phyloP scores from a whole-genome alignment of 2,329 filamentous ascomycete species.

The Aureobasidium sp. region DNA sequence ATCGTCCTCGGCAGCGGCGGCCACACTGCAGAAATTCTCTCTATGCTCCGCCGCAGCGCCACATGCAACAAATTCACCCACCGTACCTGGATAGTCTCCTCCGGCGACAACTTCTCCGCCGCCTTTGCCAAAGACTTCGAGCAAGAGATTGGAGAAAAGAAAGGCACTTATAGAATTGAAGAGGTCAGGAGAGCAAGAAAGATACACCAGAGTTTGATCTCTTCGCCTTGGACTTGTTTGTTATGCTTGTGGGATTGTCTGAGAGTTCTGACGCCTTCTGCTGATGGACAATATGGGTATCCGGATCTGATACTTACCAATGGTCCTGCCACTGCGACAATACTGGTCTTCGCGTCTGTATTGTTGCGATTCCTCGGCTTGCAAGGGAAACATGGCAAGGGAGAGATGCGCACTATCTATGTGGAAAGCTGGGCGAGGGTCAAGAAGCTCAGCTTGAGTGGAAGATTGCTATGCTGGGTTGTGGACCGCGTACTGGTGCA shows the following conservation, averaged over 20 bases:
- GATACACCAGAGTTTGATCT: slow-evolving; percentile 72
- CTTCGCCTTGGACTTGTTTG: slow-evolving; percentile 61
- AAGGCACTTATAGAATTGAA: slow-evolving; percentile 50
- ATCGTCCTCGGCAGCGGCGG: slow-evolving; percentile 87
- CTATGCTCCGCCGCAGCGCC: slow-evolving; percentile 60
- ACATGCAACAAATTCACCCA: slow-evolving; percentile 40
- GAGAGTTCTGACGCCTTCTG: background rate
- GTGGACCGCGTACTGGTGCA: slow-evolving; percentile 78
- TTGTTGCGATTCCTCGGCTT: slow-evolving; percentile 46
- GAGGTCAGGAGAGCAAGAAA: slow-evolving; percentile 66
- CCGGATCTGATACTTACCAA: slow-evolving; percentile 79
- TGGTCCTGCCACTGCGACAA: slow-evolving; percentile 78
- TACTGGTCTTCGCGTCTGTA: slow-evolving; percentile 54
- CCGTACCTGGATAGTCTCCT: slow-evolving; percentile 73
- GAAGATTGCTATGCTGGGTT: slow-evolving; percentile 61
- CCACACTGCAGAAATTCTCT: slow-evolving; percentile 90
- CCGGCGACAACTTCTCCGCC: slow-evolving; percentile 65
- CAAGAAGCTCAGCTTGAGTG: slow-evolving; percentile 72
- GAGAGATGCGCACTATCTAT: slow-evolving; percentile 67
- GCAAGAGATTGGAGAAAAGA: slow-evolving; percentile 21
- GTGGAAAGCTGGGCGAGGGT: slow-evolving; percentile 91
- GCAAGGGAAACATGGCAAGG: slow-evolving; percentile 28
- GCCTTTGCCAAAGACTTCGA: slow-evolving; percentile 58
- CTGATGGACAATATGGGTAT: slow-evolving; percentile 26
- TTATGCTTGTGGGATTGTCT: slow-evolving; percentile 43